Percentiles rank a stretch among this genome's conserved stretches.
Conservation (phyloP, 495 filamentous ascomycete genomes). For the Trichoderma reesei region DNA sequence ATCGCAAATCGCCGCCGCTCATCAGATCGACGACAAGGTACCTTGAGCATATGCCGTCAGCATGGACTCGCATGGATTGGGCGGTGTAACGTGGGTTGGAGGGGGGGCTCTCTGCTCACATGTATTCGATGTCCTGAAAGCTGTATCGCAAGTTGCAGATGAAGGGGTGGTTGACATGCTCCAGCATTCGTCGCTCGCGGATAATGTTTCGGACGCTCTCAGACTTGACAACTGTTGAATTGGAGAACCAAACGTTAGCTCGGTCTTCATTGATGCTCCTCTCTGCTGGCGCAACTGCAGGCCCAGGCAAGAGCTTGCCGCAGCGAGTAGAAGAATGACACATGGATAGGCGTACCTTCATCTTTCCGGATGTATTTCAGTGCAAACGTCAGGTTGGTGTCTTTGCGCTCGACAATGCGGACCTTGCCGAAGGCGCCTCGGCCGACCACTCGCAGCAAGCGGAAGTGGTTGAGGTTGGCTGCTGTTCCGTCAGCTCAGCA, state of each 20-base stretch:
- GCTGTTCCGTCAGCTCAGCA: constrained; percentile 1
- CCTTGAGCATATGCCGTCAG: constrained; percentile 36
- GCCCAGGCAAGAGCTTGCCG: not conserved
- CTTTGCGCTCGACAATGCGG: constrained; percentile 94
- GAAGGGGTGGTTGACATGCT: constrained; percentile 95
- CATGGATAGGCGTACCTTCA: constrained; percentile 58
- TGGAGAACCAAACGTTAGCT: constrained; percentile 9
- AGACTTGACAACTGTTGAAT: constrained; percentile 71
- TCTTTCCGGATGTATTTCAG: constrained; percentile 98
- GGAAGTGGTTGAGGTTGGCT: constrained; percentile 98
- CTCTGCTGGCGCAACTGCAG: not conserved
- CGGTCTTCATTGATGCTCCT: constrained; percentile 15
- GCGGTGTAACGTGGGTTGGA: not conserved
- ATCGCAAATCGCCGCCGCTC: constrained; percentile 94
- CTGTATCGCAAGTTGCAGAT: constrained; percentile 97
- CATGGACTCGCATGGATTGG: not conserved
- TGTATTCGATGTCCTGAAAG: constrained; percentile 98
- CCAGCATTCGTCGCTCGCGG: constrained; percentile 91
- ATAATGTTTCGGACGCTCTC: constrained; percentile 98
- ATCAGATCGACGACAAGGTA: constrained; percentile 98
- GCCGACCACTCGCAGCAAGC: constrained; percentile 86
- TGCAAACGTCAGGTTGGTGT: constrained; percentile 83
- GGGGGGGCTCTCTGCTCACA: constrained; percentile 65
- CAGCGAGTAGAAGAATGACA: not conserved
- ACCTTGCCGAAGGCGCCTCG: constrained; percentile 98